Conservation (phyloP, 176 grass and related monocot species). For the Thalia dealbata region DNA sequence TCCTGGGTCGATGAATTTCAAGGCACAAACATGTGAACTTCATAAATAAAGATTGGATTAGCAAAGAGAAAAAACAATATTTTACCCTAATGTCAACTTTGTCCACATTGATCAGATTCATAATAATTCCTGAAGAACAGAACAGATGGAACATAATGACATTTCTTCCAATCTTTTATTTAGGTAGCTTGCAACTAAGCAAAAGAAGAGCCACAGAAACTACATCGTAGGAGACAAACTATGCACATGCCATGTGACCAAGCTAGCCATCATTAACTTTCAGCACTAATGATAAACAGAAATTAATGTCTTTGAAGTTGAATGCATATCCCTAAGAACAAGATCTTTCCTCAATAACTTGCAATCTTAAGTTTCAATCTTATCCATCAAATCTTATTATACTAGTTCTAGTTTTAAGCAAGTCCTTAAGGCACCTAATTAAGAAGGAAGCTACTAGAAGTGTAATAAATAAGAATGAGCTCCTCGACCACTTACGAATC, state of each 20-base stretch:
- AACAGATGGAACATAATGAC: neutral
- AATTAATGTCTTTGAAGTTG: neutral
- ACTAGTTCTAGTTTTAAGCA: neutral
- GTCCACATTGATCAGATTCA: neutral
- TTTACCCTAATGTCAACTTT: neutral
- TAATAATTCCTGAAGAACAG: neutral
- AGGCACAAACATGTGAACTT: neutral
- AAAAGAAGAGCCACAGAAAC: neutral
- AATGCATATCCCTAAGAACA: neutral
- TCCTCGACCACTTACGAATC: neutral
- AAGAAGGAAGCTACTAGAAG: neutral
- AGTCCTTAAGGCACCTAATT: neutral
- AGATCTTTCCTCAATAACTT: neutral
- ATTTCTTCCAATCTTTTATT: neutral
- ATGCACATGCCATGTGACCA: neutral
- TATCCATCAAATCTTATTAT: neutral
- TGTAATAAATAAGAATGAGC: neutral
- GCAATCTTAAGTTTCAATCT: neutral
- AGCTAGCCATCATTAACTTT: neutral
- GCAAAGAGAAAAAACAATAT: neutral
- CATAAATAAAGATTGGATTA: neutral
- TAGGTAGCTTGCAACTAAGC: neutral
- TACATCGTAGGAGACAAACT: neutral
- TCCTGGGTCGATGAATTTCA: too few species aligned
- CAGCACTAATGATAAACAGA: neutral